Evolutionary conservation across 805 yeast species (phyloP).

Genomic region (Saccharomycopsis guyanensis): DNA sequence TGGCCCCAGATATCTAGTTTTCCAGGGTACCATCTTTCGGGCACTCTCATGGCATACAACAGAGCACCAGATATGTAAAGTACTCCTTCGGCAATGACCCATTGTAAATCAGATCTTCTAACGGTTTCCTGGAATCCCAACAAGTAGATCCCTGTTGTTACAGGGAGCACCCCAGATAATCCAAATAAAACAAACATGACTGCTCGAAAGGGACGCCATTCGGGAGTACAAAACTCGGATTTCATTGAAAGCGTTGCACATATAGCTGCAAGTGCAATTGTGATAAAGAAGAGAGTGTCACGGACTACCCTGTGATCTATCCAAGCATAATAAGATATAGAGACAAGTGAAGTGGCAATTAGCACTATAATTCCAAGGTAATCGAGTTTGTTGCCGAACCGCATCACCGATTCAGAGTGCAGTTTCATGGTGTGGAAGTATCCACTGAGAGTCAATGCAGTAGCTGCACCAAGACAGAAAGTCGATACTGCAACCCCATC

Average conservation of each 20-base stretch:
- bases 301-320: slow-evolving; percentile 36
- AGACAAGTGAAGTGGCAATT: slow-evolving; percentile 55
- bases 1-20: slow-evolving; percentile 64
- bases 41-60: slow-evolving; percentile 69
- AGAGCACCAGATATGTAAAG: slow-evolving; percentile 75
- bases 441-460: slow-evolving; percentile 57
- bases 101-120: slow-evolving; percentile 46
- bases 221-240: slow-evolving; percentile 58
- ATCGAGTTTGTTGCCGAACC: slow-evolving; percentile 61
- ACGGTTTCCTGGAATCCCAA: slow-evolving; percentile 46
- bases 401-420: slow-evolving; percentile 50
- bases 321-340: slow-evolving; percentile 41
- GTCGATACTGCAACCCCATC: slow-evolving; percentile 29
- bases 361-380: slow-evolving; percentile 68
- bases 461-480: slow-evolving; percentile 45
- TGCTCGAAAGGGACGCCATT: slow-evolving; percentile 73
- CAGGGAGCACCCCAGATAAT: slow-evolving; percentile 65
- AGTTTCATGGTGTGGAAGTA: slow-evolving; percentile 60
- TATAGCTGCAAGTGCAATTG: slow-evolving; percentile 46
- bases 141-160: slow-evolving; percentile 40
- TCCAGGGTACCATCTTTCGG: slow-evolving; percentile 64
- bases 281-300: slow-evolving; percentile 35
- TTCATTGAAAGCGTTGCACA: slow-evolving; percentile 60
- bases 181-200: slow-evolving; percentile 76
- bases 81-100: slow-evolving; percentile 63